These are phyloP conservation scores for Paulownia fortunei DNA, from an alignment of 257 asterid species.

Conservation along the genomic window DNA sequence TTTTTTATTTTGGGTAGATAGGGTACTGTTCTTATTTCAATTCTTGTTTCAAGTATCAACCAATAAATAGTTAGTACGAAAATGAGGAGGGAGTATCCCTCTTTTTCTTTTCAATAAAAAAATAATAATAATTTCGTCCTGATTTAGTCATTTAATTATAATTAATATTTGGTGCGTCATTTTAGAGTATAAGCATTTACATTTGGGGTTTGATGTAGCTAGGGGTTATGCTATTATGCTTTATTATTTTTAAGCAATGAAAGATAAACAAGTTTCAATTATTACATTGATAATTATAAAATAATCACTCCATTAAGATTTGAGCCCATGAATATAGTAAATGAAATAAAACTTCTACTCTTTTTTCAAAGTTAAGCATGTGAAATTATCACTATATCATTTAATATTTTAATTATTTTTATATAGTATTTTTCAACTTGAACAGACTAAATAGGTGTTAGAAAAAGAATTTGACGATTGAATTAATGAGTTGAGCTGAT, in stretches of 20 bases:
- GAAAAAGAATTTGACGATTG: slow-evolving; percentile 2
- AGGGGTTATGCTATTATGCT: not conserved
- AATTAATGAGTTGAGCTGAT: not conserved
- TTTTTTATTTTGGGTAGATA: not conserved
- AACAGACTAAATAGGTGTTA: not conserved
- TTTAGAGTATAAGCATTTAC: not conserved
- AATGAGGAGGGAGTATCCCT: not conserved
- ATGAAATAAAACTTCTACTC: not conserved
- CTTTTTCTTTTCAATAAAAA: not conserved
- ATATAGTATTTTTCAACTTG: not conserved
- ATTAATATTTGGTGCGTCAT: not conserved
- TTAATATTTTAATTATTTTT: not conserved
- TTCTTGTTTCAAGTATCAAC: slow-evolving; percentile 8
- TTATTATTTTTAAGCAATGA: not conserved
- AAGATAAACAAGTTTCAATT: no score
- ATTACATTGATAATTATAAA: no score
- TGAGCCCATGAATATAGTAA: no score
- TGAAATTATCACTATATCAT: not conserved
- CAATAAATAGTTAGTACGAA: not conserved
- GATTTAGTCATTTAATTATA: not conserved
- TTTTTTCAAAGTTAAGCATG: not conserved
- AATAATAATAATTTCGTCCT: not conserved
- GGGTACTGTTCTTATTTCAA: slow-evolving; percentile 11
- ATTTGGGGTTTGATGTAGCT: not conserved
- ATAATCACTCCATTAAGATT: not conserved